A percentile compares a stretch with the other conserved stretches of the same genome.
These are phyloP conservation scores for Citeromyces hawaiiensis DNA, from an alignment of 1,139 yeast genomes.

Conservation along the genomic window DNA sequence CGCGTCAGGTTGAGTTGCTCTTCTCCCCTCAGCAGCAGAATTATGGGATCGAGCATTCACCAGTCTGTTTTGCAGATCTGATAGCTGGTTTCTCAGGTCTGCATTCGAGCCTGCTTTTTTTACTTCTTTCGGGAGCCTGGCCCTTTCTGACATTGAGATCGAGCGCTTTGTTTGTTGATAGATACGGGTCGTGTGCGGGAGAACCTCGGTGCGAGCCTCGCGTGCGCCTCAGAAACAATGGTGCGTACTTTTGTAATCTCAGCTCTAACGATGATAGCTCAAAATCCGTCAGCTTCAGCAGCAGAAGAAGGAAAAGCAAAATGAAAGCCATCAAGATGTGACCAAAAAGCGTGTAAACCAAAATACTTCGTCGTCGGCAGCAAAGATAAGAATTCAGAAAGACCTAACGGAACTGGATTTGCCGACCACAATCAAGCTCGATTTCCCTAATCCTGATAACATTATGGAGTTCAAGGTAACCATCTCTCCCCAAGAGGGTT, in stretches of 20 bases:
- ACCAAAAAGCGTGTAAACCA: background rate
- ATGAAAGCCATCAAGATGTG: background rate
- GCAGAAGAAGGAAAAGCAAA: slow-evolving; percentile 3
- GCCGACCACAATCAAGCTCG: slow-evolving; percentile 48
- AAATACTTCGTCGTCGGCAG: slow-evolving; percentile 17
- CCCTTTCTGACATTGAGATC: background rate
- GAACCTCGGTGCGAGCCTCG: background rate
- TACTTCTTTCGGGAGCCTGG: background rate
- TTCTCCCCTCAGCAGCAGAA: background rate
- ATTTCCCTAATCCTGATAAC: slow-evolving; percentile 41
- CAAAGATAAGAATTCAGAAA: slow-evolving; percentile 32
- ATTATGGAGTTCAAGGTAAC: slow-evolving; percentile 47
- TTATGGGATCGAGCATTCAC: background rate
- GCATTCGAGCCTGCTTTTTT: background rate
- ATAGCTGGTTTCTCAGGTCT: background rate
- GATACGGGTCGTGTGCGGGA: background rate
- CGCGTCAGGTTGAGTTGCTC: background rate
- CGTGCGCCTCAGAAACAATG: background rate
- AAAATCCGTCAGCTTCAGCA: slow-evolving; percentile 3
- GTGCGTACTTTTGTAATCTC: background rate
- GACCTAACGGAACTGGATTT: slow-evolving; percentile 61
- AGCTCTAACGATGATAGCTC: background rate
- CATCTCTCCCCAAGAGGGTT: slow-evolving; percentile 71
- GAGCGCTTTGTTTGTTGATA: background rate
- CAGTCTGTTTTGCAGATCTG: background rate